Percentiles rank a stretch among this genome's conserved stretches.
phyloP scores from a whole-genome alignment of 2,329 filamentous ascomycete genomes.

The Colletotrichum cereale region DNA sequence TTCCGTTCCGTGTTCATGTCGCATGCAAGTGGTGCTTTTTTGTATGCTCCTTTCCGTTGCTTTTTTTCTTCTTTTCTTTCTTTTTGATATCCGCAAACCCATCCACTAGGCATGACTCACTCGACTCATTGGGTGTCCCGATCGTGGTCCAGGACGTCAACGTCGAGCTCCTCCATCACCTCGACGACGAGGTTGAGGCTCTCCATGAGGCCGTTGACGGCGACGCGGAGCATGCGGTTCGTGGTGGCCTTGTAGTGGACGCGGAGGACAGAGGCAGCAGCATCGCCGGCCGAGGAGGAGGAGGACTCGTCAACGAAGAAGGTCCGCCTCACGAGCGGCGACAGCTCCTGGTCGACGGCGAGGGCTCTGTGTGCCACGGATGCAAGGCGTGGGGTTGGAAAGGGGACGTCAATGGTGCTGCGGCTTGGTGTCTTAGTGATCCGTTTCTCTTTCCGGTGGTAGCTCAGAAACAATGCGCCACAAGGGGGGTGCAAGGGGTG shows the following conservation, averaged over 20 bases:
- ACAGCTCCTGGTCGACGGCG: constrained; percentile 89
- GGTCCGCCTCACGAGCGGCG: constrained; percentile 80
- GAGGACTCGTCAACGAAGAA: constrained; percentile 66
- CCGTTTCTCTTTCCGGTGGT: background rate
- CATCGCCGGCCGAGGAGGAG: constrained; percentile 42
- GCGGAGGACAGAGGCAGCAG: constrained; percentile 66
- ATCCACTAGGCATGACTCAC: background rate
- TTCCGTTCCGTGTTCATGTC: constrained; percentile 16
- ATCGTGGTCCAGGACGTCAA: constrained; percentile 74
- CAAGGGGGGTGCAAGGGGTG: constrained; percentile 17
- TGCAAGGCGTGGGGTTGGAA: constrained; percentile 84
- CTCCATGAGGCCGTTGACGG: constrained; percentile 97
- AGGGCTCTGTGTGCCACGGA: constrained; percentile 80
- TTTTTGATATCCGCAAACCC: background rate
- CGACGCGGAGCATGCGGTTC: constrained; percentile 95
- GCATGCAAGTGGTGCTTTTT: background rate
- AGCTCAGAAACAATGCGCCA: constrained; percentile 3
- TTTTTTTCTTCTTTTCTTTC: background rate
- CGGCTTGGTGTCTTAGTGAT: constrained; percentile 56
- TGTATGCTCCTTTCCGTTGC: background rate
- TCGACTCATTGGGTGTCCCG: background rate
- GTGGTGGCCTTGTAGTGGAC: constrained; percentile 89
- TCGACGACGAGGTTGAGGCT: constrained; percentile 86
- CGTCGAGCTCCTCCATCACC: constrained; percentile 91
- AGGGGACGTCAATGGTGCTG: constrained; percentile 77